phyloP scores from a whole-genome alignment of 2,329 filamentous ascomycete genomes.

The Coniochaeta sp. region DNA sequence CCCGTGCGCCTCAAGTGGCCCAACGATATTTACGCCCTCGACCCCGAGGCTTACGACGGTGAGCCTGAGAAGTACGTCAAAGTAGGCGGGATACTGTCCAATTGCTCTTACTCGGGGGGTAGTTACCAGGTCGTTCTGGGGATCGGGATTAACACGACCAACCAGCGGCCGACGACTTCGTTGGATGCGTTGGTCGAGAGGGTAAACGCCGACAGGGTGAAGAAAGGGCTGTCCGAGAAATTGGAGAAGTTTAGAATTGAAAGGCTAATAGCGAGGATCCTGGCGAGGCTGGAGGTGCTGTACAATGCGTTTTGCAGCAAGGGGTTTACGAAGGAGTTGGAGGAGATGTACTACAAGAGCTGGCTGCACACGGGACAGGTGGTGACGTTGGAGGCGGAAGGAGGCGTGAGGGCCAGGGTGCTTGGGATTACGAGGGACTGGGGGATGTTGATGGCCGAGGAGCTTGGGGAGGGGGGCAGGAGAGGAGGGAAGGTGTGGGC shows the following conservation, averaged over 20 bases:
- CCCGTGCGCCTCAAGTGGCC: constrained; percentile 94
- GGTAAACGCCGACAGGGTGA: constrained; percentile 23
- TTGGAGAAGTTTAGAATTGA: constrained; percentile 62
- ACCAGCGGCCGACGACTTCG: constrained; percentile 79
- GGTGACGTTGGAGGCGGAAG: constrained; percentile 72
- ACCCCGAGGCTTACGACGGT: constrained; percentile 36
- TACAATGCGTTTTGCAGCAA: constrained; percentile 67
- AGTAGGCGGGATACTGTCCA: constrained; percentile 87
- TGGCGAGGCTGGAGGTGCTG: constrained; percentile 70
- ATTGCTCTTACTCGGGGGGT: constrained; percentile 70
- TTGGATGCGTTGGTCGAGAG: constrained; percentile 64
- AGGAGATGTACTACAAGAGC: constrained; percentile 68
- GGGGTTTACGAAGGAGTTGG: constrained; percentile 69
- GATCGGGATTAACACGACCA: constrained; percentile 79
- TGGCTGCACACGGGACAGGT: constrained; percentile 79
- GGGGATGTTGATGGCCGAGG: constrained; percentile 79
- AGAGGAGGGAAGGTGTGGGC: constrained; percentile 72
- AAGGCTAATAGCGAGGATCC: constrained; percentile 71
- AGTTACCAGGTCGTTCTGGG: constrained; percentile 83
- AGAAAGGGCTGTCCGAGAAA: constrained; percentile 15
- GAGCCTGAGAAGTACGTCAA: constrained; percentile 62
- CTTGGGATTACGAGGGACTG: constrained; percentile 88
- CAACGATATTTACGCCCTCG: constrained; percentile 81
- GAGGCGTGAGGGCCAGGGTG: constrained; percentile 66
- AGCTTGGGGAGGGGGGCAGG: constrained; percentile 66